Evolutionary conservation across 345 rosid species (phyloP).

Genomic region (Eucalyptus curtisii): DNA sequence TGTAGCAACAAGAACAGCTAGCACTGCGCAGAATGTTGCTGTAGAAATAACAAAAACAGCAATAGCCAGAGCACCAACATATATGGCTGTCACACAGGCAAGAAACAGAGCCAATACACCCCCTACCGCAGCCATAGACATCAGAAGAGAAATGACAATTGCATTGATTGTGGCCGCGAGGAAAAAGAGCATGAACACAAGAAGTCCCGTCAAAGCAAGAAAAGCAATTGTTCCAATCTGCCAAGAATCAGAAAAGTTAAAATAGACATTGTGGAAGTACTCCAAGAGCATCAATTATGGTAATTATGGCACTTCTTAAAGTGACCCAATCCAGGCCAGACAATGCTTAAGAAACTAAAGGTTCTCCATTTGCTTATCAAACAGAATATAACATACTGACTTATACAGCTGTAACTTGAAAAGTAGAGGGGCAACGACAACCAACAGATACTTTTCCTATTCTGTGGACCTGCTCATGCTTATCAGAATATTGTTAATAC

Average conservation of each 20-base stretch:
- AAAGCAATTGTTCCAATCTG: constrained; percentile 73
- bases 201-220: constrained; percentile 59
- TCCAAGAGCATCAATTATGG: background rate
- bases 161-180: constrained; percentile 73
- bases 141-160: constrained; percentile 51
- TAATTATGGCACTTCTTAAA: background rate
- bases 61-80: constrained; percentile 65
- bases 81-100: constrained; percentile 49
- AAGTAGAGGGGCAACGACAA: background rate
- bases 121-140: constrained; percentile 82
- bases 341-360: background rate
- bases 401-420: background rate
- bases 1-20: constrained; percentile 46
- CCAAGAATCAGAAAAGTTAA: background rate
- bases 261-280: background rate
- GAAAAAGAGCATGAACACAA: constrained; percentile 67
- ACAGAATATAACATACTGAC: background rate
- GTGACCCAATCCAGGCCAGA: background rate
- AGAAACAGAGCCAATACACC: constrained; percentile 82
- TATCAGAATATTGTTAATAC: background rate
- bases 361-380: background rate
- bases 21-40: constrained; percentile 46
- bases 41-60: constrained; percentile 65
- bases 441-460: background rate
- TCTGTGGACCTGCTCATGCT: background rate